Evolutionary conservation across 1,284 basidiomycete species (phyloP), one percentile per base, ranked within the genome.

Genomic region (Pascua guehoae): DNA sequence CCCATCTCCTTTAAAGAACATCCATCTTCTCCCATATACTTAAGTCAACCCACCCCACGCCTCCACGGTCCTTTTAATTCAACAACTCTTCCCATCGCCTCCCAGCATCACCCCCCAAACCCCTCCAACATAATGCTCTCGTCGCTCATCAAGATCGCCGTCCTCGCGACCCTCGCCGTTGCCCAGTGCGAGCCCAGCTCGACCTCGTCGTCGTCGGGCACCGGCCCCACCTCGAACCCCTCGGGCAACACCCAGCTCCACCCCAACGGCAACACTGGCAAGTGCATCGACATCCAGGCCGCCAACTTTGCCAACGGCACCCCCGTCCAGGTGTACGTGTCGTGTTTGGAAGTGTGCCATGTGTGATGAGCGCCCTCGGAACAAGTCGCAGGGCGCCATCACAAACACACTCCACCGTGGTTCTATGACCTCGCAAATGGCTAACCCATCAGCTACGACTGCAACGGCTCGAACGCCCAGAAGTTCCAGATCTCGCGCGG

Each of bases 381-480:
- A 15, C 7, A 47, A 32, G 32, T 18, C 47, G 15, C 36, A 10
- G 36, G 15, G 24, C 8, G 18, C 14, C 44, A 24, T 43, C 38
- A 37, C 17, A 14, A 15, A 10, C 45, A 5, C 32, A 8, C 45
- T 15, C 24, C 1, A 8, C 47, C 16, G 10, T 18, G 36, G 5
- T 11, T 43, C 14, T 9, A 15, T 15, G 14, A 43, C 9, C 45
- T 12, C 14, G 5, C 49, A 38, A 38, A 10, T 1, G 11, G 38
- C 52, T 49, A 14, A 54, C 49, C 14, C 39, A 12, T n/a, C 49
- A 58, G 54, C 47, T 59, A 61, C 52, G 47, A 57, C 47, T 64
- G 62, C 62, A 64, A 61, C 56, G 60, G 55, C 62, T 49, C 60
- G 8, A 37, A 14, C 10, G 60, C 62, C 5, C 62, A 64, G 51